Evolutionary conservation across 371 early-diverging fungal species (phyloP).

Genomic region (Choanephora cucurbitarum): DNA sequence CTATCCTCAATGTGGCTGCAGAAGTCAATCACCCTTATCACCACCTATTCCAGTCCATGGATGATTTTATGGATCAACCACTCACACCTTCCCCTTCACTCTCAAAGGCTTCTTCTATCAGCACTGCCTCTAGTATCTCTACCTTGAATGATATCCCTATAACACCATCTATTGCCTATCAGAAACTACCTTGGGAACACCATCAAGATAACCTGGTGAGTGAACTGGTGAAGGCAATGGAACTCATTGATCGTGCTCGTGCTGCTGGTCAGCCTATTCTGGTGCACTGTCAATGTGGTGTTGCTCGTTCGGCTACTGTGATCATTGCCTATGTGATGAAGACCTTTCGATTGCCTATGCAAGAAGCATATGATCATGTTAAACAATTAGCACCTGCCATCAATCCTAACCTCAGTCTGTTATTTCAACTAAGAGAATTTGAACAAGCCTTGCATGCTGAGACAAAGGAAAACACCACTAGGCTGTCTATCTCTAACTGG

Average conservation of each 20-base stretch:
- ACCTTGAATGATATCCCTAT: constrained; percentile 1
- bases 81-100: constrained; percentile 35
- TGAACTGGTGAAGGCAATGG: constrained; percentile 71
- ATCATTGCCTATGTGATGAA: constrained; percentile 90
- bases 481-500: constrained; percentile 9
- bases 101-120: constrained; percentile 36
- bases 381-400: constrained; percentile 70
- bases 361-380: constrained; percentile 80
- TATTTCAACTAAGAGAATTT: constrained; percentile 80
- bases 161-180: constrained; percentile 32
- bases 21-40: constrained; percentile 61
- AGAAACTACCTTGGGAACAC: constrained; percentile 81
- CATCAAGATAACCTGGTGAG: constrained; percentile 65
- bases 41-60: constrained; percentile 32
- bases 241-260: constrained; percentile 70
- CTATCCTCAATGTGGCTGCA: constrained; percentile 78
- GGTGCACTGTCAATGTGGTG: constrained; percentile 90
- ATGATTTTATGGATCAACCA: constrained; percentile 16
- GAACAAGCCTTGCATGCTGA: constrained; percentile 39
- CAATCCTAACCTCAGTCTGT: constrained; percentile 78
- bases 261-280: constrained; percentile 62
- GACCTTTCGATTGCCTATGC: constrained; percentile 54
- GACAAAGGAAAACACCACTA: background rate
- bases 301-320: constrained; percentile 86
- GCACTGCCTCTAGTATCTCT: constrained; percentile 31